Conservation (phyloP, 2,329 filamentous ascomycete species). For the Echinosphaeria canescens region DNA sequence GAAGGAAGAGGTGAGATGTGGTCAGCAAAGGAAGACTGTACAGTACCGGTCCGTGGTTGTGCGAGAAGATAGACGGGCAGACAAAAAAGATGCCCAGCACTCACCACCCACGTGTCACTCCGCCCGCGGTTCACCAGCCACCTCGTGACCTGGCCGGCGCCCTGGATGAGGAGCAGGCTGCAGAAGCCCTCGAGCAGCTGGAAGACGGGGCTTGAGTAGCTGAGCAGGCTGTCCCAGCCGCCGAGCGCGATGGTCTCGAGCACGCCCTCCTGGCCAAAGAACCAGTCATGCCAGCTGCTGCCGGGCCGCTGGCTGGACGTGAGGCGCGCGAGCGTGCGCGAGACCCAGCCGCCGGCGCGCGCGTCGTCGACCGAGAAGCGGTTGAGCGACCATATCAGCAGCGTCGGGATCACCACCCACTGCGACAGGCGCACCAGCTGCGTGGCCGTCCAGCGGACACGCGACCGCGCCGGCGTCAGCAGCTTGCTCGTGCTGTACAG, state of each 20-base stretch:
- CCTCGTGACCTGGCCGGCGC: conserved; percentile 78
- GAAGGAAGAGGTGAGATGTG: too few relatives aligned
- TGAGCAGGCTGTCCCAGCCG: conserved; percentile 70
- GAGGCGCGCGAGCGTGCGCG: conserved; percentile 51
- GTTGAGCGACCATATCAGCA: conserved; percentile 90
- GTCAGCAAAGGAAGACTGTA: too few relatives aligned
- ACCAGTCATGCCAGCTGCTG: conserved; percentile 60
- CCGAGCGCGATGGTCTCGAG: conserved; percentile 64
- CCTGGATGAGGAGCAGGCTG: conserved; percentile 87
- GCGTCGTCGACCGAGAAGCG: conserved; percentile 89
- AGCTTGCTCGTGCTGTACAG: conserved; percentile 65
- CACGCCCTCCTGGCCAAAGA: conserved; percentile 71
- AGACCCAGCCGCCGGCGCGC: conserved; percentile 60
- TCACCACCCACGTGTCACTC: conserved; percentile 91
- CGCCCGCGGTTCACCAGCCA: conserved; percentile 88
- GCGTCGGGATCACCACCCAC: conserved; percentile 65
- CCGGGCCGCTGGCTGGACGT: conserved; percentile 33
- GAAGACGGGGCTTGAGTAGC: conserved; percentile 85
- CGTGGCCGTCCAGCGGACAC: conserved; percentile 50
- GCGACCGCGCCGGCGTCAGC: conserved; percentile 57
- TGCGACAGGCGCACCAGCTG: conserved; percentile 54
- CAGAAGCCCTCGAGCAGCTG: conserved; percentile 94
- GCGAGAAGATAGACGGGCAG: too few relatives aligned
- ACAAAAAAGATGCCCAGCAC: conserved; percentile 11
- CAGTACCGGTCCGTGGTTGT: too few relatives aligned